Percentiles rank a stretch among this genome's conserved stretches.
These are phyloP conservation scores for Kluyveromyces dobzhanskii DNA, from an alignment of 805 yeast species.

Conservation along the genomic window DNA sequence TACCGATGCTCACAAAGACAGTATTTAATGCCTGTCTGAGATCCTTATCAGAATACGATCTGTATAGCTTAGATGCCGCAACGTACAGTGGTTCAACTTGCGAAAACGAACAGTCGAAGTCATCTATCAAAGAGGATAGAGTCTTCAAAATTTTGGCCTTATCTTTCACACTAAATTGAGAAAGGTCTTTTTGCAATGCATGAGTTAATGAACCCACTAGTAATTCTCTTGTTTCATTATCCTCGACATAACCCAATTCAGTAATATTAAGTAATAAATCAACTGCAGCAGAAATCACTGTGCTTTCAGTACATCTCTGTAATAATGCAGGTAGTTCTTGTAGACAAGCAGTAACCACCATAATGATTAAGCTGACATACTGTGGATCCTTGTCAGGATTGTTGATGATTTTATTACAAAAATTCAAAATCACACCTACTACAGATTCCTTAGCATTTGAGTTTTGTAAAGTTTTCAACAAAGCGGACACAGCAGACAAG, in stretches of 20 bases:
- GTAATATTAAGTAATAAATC: constrained; percentile 43
- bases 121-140: constrained; percentile 45
- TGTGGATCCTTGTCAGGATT: constrained; percentile 36
- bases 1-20: constrained; percentile 53
- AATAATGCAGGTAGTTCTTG: constrained; percentile 43
- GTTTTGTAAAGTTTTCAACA: constrained; percentile 47
- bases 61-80: constrained; percentile 49
- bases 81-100: constrained; percentile 44
- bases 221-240: constrained; percentile 42
- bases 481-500: constrained; percentile 43
- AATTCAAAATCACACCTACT: constrained; percentile 43
- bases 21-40: constrained; percentile 54
- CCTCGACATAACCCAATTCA: constrained; percentile 49
- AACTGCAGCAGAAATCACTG: constrained; percentile 45
- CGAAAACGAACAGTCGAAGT: constrained; percentile 43
- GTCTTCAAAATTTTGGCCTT: constrained; percentile 51
- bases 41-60: constrained; percentile 47
- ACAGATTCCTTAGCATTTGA: constrained; percentile 62
- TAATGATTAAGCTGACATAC: constrained; percentile 41
- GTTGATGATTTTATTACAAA: constrained; percentile 40
- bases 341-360: constrained; percentile 51
- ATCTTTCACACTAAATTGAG: constrained; percentile 42
- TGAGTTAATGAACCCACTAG: constrained; percentile 50
- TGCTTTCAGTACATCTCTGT: constrained; percentile 31
- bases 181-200: constrained; percentile 51